A percentile compares a stretch with the other conserved stretches of the same genome.
phyloP scores from a whole-genome alignment of 768 basidiomycete species.

The Daedaleopsis nitida region DNA sequence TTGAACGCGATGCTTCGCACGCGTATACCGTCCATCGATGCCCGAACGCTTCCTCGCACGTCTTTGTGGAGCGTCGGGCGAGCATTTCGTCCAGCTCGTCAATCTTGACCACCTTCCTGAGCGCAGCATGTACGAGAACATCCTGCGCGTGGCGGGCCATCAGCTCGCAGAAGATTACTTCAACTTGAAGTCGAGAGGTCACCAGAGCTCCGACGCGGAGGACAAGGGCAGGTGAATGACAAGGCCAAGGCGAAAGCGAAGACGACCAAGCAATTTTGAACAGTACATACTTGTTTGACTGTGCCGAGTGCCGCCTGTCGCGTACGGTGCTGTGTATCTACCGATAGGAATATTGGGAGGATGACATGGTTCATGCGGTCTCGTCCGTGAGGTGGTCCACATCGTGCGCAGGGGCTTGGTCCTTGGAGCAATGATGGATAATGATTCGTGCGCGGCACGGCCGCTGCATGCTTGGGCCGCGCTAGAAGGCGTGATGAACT shows the following conservation, averaged over 20 bases:
- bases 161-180: slow-evolving; percentile 12
- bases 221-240: slow-evolving; percentile 4
- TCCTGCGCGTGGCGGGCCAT: slow-evolving; percentile 24
- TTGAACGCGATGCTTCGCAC: too few species aligned
- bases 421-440: too few species aligned
- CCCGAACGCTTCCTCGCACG: too few species aligned
- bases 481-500: slow-evolving; percentile 1
- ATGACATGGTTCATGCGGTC: too few species aligned
- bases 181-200: slow-evolving; percentile 9
- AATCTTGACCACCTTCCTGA: slow-evolving; percentile 43
- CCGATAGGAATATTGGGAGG: too few species aligned
- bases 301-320: not conserved
- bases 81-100: slow-evolving; percentile 27
- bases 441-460: too few species aligned
- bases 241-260: slow-evolving; percentile 14
- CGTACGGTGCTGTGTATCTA: too few species aligned
- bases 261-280: slow-evolving; percentile 23
- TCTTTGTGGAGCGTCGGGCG: slow-evolving; percentile 23
- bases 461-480: not conserved
- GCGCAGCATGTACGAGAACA: slow-evolving; percentile 29
- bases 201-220: slow-evolving; percentile 1
- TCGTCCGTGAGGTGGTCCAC: too few species aligned
- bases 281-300: too few species aligned
- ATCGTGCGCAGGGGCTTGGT: too few species aligned
- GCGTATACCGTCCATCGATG: too few species aligned